These are phyloP conservation scores for Xylaria grammica DNA, from an alignment of 495 filamentous ascomycete species.

Conservation along the genomic window DNA sequence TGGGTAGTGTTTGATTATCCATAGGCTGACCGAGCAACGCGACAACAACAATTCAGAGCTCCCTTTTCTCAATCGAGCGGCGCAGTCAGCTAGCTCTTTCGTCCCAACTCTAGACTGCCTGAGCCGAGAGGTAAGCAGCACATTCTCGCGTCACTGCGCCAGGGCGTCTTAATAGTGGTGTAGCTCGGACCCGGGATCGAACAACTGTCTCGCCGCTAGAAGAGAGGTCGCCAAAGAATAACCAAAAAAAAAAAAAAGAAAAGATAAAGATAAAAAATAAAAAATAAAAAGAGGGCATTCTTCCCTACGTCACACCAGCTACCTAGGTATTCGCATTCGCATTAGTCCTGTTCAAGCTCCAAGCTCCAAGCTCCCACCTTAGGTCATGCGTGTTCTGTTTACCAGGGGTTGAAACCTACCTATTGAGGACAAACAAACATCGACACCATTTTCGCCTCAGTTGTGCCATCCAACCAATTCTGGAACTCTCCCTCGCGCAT, in stretches of 20 bases:
- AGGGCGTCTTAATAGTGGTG: no score
- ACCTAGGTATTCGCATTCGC: no score
- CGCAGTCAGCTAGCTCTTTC: background rate
- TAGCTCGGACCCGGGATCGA: background rate
- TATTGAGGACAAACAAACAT: background rate
- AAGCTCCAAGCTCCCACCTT: background rate
- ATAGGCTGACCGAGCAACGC: constrained; percentile 25
- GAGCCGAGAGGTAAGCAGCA: no score
- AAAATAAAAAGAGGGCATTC: no score
- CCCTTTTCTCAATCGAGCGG: background rate
- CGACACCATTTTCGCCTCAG: background rate
- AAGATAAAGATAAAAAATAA: no score
- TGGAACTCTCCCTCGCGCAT: no score
- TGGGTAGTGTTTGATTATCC: background rate
- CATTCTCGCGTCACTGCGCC: no score
- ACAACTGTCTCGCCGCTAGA: no score
- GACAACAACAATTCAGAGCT: constrained; percentile 12
- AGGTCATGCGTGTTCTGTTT: constrained; percentile 7
- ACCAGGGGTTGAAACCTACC: background rate
- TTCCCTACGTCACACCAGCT: constrained; percentile 8
- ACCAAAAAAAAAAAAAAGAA: no score
- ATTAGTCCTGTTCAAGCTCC: constrained; percentile 1
- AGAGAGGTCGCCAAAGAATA: no score
- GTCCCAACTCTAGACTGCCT: no score
- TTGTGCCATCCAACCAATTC: no score